phyloP scores from a whole-genome alignment of 176 grass and related monocot genomes.

The Ampelocalamus luodianensis region DNA sequence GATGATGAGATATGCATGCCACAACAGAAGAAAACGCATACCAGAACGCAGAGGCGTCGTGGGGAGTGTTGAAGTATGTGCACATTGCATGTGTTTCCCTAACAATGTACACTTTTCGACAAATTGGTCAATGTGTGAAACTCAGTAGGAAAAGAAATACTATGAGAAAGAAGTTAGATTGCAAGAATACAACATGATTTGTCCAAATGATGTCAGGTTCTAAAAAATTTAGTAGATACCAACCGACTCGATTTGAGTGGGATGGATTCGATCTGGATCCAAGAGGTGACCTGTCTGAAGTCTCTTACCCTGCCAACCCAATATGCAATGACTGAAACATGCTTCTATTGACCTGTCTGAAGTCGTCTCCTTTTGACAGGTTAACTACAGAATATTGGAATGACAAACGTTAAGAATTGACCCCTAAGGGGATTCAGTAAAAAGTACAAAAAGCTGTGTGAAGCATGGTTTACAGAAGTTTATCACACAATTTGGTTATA shows the following conservation, averaged over 20 bases:
- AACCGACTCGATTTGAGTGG: slow-evolving; percentile 21
- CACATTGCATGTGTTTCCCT: not conserved
- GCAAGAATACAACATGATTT: not conserved
- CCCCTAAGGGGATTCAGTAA: not conserved
- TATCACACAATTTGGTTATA: slow-evolving; percentile 1
- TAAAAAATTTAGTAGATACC: not conserved
- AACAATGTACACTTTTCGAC: not conserved
- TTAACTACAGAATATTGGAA: slow-evolving; percentile 10
- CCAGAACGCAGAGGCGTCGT: not conserved
- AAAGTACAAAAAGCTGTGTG: not conserved
- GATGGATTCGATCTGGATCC: not conserved
- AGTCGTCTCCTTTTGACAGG: slow-evolving; percentile 33
- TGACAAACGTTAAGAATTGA: not conserved
- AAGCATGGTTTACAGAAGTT: slow-evolving; percentile 17
- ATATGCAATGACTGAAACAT: slow-evolving; percentile 21
- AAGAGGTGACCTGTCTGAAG: not conserved
- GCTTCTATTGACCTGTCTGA: not conserved
- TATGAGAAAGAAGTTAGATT: not conserved
- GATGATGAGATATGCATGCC: not conserved
- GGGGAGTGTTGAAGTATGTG: not conserved
- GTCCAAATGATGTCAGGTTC: slow-evolving; percentile 8
- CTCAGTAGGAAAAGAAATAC: not conserved
- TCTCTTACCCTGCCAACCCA: not conserved
- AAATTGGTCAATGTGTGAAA: not conserved
- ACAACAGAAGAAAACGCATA: not conserved